phyloP scores from a whole-genome alignment of 768 basidiomycete species.

The Neoboletus subvelutipes region DNA sequence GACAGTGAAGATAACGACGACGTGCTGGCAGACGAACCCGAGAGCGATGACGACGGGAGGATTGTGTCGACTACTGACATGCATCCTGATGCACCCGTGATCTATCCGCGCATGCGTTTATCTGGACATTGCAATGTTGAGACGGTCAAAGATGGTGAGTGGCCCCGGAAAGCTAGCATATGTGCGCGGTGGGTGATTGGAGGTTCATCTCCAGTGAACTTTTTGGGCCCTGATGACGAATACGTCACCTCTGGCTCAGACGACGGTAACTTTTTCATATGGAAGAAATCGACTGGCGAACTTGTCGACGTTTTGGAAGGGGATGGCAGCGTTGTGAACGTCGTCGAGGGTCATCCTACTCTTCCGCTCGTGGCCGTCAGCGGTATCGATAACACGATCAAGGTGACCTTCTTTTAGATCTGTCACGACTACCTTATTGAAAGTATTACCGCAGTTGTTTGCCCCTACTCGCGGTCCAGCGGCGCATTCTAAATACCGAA shows the following conservation, averaged over 20 bases:
- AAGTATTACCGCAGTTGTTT: slow-evolving; percentile 52
- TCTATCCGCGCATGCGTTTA: slow-evolving; percentile 65
- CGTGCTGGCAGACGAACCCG: slow-evolving; percentile 24
- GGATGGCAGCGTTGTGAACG: slow-evolving; percentile 79
- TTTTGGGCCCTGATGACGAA: slow-evolving; percentile 76
- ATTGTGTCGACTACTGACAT: slow-evolving; percentile 22
- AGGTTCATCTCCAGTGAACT: slow-evolving; percentile 60
- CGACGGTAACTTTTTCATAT: slow-evolving; percentile 85
- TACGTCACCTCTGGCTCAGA: slow-evolving; percentile 83
- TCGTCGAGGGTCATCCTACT: slow-evolving; percentile 78
- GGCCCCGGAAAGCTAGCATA: not conserved
- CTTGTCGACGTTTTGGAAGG: slow-evolving; percentile 83
- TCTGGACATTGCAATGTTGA: slow-evolving; percentile 73
- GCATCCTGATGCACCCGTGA: slow-evolving; percentile 43
- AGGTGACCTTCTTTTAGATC: slow-evolving; percentile 45
- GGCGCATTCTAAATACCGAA: slow-evolving; percentile 52
- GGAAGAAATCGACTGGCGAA: slow-evolving; percentile 66
- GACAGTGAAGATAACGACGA: slow-evolving; percentile 30
- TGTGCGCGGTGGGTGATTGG: not conserved
- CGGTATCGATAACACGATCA: slow-evolving; percentile 84
- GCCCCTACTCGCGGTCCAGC: slow-evolving; percentile 51
- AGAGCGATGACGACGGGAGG: slow-evolving; percentile 35
- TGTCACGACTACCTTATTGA: not conserved
- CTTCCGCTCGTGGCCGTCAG: slow-evolving; percentile 82
- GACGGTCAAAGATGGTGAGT: slow-evolving; percentile 85